Base-by-base conservation (phyloP, 768 basidiomycete genomes). In the Leucogyrophana mollusca region DNA sequence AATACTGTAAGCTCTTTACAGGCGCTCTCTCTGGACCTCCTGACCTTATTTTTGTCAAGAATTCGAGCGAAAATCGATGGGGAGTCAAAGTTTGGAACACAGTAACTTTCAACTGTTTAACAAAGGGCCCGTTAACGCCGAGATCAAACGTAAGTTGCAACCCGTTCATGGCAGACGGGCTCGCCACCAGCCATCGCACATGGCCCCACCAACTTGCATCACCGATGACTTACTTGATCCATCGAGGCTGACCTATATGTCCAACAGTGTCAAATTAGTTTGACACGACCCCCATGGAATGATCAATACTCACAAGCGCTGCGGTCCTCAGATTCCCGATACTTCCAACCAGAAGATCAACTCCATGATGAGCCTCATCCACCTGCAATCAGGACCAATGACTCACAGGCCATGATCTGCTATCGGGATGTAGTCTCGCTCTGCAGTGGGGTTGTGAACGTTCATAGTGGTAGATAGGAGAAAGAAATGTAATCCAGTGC, bases 41-140 rank as follows among this genome's bases (percentile, higher is more conserved):
- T 13, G 27, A 72, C 77, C 65, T 89, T 90, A 63, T 90, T 70
- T 57, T 90, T 90, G 72, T 93, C 90, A 5, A 93, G 75, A 55
- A 92, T 90, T 7, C 93, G 80, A 6, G 92, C 93, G 53, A 94
- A 95, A 40, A 95, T 75, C 14, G 89, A 92, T 3, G 94, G 94
- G 2, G 91, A 94, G 65, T 96, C 94, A 61, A 96, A 95, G 70
- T 94, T 76, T 1, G 93, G 93, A 21, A 94, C 78, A 57, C 94
- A 96, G 65, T 93, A 94, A 51, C 87, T 90, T 64, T 95, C 94
- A 52, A 95, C 88, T 91, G 47, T 18, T 34, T 43, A 25, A 9
- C 36, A 21, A 40, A 10, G 27, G 30, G 40, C 14, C 10, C 8
- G 18, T 23, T 6, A 20, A 25, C 9, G 13, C 1, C 4, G 32